These are phyloP conservation scores for Chaetomium sp. DNA, from an alignment of 2,329 filamentous ascomycete genomes.

Conservation along the genomic window DNA sequence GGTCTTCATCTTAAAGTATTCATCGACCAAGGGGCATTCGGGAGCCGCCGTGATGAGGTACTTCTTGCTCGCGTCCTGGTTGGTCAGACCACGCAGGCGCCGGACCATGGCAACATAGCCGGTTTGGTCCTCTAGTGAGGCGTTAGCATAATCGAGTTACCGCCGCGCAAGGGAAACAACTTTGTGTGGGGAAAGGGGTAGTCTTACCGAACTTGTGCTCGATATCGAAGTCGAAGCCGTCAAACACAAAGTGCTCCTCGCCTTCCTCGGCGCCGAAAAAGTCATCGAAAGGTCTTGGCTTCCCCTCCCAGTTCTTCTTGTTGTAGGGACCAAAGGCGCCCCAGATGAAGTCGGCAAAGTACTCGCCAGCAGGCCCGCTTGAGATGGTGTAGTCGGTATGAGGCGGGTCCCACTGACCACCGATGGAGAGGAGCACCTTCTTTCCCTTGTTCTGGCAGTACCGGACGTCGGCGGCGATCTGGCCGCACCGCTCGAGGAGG, in stretches of 20 bases:
- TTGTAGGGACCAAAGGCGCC: constrained; percentile 43
- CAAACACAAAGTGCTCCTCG: constrained; percentile 45
- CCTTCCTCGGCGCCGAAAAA: constrained; percentile 24
- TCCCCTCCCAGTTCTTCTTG: constrained; percentile 33
- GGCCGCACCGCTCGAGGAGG: constrained; percentile 41
- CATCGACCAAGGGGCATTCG: constrained; percentile 45
- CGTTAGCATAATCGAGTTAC: constrained; percentile 16
- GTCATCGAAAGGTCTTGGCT: constrained; percentile 49
- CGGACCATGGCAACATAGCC: constrained; percentile 39
- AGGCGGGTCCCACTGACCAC: constrained; percentile 47
- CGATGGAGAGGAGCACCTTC: constrained; percentile 66
- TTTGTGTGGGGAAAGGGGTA: background rate
- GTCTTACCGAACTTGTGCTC: constrained; percentile 41
- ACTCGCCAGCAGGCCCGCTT: constrained; percentile 35
- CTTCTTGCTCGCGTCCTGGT: constrained; percentile 27
- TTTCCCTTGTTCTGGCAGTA: constrained; percentile 61
- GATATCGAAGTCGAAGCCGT: constrained; percentile 57
- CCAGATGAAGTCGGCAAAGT: constrained; percentile 46
- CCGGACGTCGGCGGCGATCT: constrained; percentile 41
- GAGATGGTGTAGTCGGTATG: constrained; percentile 43
- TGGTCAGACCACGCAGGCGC: constrained; percentile 31
- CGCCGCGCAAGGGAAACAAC: constrained; percentile 2
- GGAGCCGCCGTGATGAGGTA: constrained; percentile 52
- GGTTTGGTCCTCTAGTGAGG: constrained; percentile 29
- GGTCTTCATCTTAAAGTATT: constrained; percentile 47